phyloP scores from a whole-genome alignment of 345 rosid species.

The Eucalyptus globulus region DNA sequence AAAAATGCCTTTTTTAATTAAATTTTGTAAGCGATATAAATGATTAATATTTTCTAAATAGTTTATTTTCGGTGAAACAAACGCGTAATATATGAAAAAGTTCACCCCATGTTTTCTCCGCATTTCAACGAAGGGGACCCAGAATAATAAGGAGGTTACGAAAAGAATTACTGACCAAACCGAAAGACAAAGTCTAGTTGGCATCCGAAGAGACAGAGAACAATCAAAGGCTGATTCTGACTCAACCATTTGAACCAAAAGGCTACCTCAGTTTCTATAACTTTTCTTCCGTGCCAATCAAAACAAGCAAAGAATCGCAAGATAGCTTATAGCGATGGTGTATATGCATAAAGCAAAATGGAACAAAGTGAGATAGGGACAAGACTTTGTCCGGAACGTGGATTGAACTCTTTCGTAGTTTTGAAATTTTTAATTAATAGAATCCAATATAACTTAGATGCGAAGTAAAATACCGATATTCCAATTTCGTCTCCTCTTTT shows the following conservation, averaged over 20 bases:
- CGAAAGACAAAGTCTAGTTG: background rate
- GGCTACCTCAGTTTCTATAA: background rate
- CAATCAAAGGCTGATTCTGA: background rate
- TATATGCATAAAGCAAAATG: too few relatives aligned
- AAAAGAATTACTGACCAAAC: background rate
- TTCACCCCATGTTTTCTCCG: too few relatives aligned
- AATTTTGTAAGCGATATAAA: too few relatives aligned
- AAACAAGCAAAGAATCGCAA: background rate
- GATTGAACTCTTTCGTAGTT: background rate
- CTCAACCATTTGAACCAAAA: background rate
- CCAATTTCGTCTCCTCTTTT: background rate
- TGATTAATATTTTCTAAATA: too few relatives aligned
- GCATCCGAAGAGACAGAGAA: background rate
- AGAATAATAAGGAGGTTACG: too few relatives aligned
- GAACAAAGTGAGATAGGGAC: background rate
- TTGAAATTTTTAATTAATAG: background rate
- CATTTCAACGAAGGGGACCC: background rate
- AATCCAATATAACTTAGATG: background rate
- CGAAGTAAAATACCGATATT: background rate
- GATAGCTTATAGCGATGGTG: too few relatives aligned
- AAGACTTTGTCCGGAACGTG: background rate
- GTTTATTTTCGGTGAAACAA: too few relatives aligned
- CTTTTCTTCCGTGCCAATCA: background rate
- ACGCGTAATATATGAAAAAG: too few relatives aligned
- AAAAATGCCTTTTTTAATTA: rapidly evolving